Percentiles rank a stretch among this genome's conserved stretches.
These are phyloP conservation scores for Entophlyctis luteolus DNA, from an alignment of 192 early-diverging fungal species.

Conservation along the genomic window DNA sequence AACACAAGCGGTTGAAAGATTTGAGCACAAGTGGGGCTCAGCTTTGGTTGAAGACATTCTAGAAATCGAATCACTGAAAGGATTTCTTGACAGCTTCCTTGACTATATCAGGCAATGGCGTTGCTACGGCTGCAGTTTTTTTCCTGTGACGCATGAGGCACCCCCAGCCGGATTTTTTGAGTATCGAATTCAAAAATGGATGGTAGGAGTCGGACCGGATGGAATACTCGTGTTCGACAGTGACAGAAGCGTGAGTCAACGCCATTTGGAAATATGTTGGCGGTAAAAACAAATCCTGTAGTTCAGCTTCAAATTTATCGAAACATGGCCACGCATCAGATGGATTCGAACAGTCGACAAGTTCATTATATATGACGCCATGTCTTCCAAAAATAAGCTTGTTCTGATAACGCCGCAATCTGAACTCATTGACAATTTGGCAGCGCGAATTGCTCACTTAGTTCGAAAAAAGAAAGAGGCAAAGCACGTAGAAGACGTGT, in stretches of 20 bases:
- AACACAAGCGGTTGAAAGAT: constrained; percentile 23
- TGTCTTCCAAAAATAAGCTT: constrained; percentile 1
- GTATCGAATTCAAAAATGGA: constrained; percentile 46
- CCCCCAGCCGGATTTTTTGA: constrained; percentile 60
- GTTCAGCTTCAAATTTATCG: constrained; percentile 24
- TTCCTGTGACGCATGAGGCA: constrained; percentile 43
- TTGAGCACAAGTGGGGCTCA: not conserved
- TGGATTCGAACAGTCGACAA: constrained; percentile 25
- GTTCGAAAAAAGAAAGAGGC: constrained; percentile 17
- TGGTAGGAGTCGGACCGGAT: constrained; percentile 45
- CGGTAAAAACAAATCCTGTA: not conserved
- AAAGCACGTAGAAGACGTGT: not conserved
- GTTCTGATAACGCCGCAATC: constrained; percentile 36
- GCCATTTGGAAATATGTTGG: constrained; percentile 21
- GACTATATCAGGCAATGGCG: constrained; percentile 45
- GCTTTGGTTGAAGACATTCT: too few species aligned
- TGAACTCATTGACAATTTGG: constrained; percentile 36
- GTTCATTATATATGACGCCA: constrained; percentile 21
- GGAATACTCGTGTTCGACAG: constrained; percentile 48
- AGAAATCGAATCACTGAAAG: not conserved
- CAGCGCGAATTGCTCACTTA: constrained; percentile 25
- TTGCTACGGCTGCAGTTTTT: constrained; percentile 55
- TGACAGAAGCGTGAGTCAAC: constrained; percentile 34
- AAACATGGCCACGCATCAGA: constrained; percentile 30
- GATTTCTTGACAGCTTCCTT: constrained; percentile 38